phyloP scores from a whole-genome alignment of 306 rosid genomes.

The Trifolium dubium region DNA sequence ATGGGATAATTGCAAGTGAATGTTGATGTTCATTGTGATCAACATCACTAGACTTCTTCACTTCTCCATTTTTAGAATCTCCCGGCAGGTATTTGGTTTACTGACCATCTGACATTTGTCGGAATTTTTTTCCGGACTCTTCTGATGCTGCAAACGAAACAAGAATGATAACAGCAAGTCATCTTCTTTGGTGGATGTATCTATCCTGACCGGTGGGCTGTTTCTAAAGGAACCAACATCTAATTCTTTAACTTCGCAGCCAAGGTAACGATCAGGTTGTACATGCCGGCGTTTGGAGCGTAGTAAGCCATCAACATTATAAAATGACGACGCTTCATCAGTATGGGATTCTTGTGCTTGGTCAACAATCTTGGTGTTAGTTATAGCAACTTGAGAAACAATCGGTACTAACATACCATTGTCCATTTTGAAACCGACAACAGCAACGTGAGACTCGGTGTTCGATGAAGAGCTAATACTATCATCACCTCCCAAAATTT shows the following conservation, averaged over 20 bases:
- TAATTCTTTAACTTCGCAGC: constrained; percentile 56
- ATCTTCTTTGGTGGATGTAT: constrained; percentile 49
- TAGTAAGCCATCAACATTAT: constrained; percentile 55
- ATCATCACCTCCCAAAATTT: constrained; percentile 53
- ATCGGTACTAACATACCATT: constrained; percentile 52
- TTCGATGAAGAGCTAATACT: constrained; percentile 34
- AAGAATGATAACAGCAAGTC: constrained; percentile 67
- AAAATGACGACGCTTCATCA: constrained; percentile 43
- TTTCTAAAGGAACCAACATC: constrained; percentile 66
- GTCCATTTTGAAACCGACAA: constrained; percentile 63
- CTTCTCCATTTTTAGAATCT: constrained; percentile 38
- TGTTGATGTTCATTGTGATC: constrained; percentile 25
- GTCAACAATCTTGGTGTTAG: constrained; percentile 32
- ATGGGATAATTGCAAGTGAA: constrained; percentile 65
- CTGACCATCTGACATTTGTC: constrained; percentile 31
- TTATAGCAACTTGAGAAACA: constrained; percentile 53
- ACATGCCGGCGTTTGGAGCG: constrained; percentile 87
- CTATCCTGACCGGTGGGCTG: constrained; percentile 57
- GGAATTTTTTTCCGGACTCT: constrained; percentile 25
- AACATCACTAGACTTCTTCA: constrained; percentile 48
- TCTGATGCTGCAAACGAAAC: constrained; percentile 45
- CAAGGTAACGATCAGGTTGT: constrained; percentile 89
- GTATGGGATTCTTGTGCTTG: constrained; percentile 38
- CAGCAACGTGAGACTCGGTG: constrained; percentile 44
- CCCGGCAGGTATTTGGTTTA: constrained; percentile 21